Evolutionary conservation across 106 monocot genomes (phyloP).

Genomic region (Dendrobium catenatum): DNA sequence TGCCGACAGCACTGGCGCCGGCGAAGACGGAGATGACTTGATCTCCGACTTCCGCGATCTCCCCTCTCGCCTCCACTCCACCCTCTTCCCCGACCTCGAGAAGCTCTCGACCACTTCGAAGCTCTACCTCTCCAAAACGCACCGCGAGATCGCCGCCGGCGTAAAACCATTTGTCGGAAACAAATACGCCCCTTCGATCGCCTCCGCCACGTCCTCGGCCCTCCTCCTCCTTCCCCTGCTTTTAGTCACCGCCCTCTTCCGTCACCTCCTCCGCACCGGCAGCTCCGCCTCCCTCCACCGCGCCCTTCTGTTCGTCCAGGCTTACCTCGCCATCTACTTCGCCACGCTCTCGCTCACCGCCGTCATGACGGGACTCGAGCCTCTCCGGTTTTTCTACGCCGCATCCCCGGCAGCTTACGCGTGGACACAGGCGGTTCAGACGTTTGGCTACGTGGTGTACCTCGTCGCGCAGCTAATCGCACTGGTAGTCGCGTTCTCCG

Average conservation of each 20-base stretch:
- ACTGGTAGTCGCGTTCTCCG: slow-evolving; percentile 27
- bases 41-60: slow-evolving; percentile 76
- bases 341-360: slow-evolving; percentile 53
- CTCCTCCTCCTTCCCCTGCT: slow-evolving; percentile 29
- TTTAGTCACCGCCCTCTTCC: slow-evolving; percentile 33
- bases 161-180: slow-evolving; percentile 61
- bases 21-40: slow-evolving; percentile 27
- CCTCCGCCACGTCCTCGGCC: slow-evolving; percentile 37
- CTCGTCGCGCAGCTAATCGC: slow-evolving; percentile 41
- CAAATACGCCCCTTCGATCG: slow-evolving; percentile 49
- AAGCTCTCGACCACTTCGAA: slow-evolving; percentile 68
- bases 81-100: slow-evolving; percentile 63
- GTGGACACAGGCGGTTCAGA: slow-evolving; percentile 66
- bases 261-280: slow-evolving; percentile 19
- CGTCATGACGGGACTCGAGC: slow-evolving; percentile 56
- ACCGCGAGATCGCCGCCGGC: slow-evolving; percentile 38
- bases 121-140: slow-evolving; percentile 58
- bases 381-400: slow-evolving; percentile 67
- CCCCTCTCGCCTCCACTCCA: slow-evolving; percentile 49
- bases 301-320: slow-evolving; percentile 49
- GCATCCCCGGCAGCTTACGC: slow-evolving; percentile 52
- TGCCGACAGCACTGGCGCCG: not conserved
- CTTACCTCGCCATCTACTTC: slow-evolving; percentile 82
- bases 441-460: slow-evolving; percentile 55
- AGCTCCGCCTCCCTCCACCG: slow-evolving; percentile 43